A percentile compares a stretch with the other conserved stretches of the same genome.
phyloP scores from a whole-genome alignment of 257 asterid genomes.

The Capsicum pubescens region DNA sequence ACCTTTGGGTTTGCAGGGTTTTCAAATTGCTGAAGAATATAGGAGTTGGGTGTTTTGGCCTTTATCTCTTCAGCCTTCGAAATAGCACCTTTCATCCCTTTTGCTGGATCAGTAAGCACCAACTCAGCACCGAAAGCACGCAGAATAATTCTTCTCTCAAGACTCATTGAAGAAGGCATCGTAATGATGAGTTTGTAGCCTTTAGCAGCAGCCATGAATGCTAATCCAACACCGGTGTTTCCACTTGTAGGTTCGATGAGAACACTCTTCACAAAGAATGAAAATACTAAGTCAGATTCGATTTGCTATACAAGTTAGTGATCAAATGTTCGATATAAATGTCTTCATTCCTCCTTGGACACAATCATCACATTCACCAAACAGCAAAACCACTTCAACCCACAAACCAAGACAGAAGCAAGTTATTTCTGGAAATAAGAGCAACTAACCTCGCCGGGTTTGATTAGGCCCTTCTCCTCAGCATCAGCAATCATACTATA shows the following conservation, averaged over 20 bases:
- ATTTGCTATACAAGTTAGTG: not conserved
- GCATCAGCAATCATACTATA: constrained; percentile 96
- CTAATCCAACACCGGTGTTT: constrained; percentile 94
- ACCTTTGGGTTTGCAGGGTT: constrained; percentile 98
- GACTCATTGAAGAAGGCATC: constrained; percentile 94
- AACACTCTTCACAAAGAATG: constrained; percentile 62
- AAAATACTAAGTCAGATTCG: not conserved
- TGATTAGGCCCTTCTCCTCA: constrained; percentile 76
- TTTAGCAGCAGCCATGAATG: constrained; percentile 95
- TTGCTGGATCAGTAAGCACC: constrained; percentile 87
- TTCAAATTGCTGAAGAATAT: constrained; percentile 92
- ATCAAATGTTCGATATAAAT: not conserved
- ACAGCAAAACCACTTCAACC: not conserved
- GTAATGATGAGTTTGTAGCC: constrained; percentile 85
- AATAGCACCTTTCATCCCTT: constrained; percentile 91
- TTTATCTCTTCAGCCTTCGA: constrained; percentile 87
- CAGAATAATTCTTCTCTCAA: constrained; percentile 86
- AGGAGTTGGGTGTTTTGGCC: constrained; percentile 82
- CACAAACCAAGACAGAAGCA: constrained; percentile 8
- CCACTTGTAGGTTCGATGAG: constrained; percentile 97
- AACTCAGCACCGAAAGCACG: constrained; percentile 93
- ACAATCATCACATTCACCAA: not conserved
- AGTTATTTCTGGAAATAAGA: not conserved
- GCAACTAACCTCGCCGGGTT: constrained; percentile 76
- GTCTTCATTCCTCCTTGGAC: not conserved